Evolutionary conservation across 352 stramenopile species (phyloP).

Genomic region (Thraustotheca clavata): DNA sequence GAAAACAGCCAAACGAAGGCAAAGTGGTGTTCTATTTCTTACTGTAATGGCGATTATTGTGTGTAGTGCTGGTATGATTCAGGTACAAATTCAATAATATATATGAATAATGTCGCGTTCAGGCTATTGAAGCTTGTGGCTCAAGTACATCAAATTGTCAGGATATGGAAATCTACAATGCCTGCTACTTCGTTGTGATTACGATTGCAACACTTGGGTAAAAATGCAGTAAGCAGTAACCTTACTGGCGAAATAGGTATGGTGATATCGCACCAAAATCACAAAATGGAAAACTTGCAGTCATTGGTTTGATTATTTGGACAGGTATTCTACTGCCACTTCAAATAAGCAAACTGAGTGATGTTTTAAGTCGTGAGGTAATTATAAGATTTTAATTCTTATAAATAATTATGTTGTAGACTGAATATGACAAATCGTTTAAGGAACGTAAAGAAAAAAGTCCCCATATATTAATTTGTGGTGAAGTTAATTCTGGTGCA

Average conservation of each 20-base stretch:
- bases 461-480: slow-evolving; percentile 71
- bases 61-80: slow-evolving; percentile 48
- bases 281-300: slow-evolving; percentile 35
- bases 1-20: slow-evolving; percentile 47
- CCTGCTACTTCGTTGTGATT: slow-evolving; percentile 78
- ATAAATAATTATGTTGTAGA: slow-evolving; percentile 27
- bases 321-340: slow-evolving; percentile 56
- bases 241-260: background rate
- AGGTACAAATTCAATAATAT: slow-evolving; percentile 25
- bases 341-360: slow-evolving; percentile 58
- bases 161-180: slow-evolving; percentile 63
- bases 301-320: slow-evolving; percentile 66
- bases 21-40: slow-evolving; percentile 41
- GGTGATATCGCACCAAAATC: slow-evolving; percentile 14
- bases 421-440: slow-evolving; percentile 74
- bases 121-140: slow-evolving; percentile 11
- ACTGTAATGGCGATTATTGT: slow-evolving; percentile 56
- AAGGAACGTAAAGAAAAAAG: slow-evolving; percentile 38
- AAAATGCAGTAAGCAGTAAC: background rate
- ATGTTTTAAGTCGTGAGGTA: slow-evolving; percentile 65
- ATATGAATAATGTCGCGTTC: background rate
- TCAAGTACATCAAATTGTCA: slow-evolving; percentile 39
- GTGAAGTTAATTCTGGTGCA: slow-evolving; percentile 61
- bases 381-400: background rate
- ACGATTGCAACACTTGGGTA: slow-evolving; percentile 77